Conservation (phyloP, 768 basidiomycete genomes). For the Tulasnella sp. region DNA sequence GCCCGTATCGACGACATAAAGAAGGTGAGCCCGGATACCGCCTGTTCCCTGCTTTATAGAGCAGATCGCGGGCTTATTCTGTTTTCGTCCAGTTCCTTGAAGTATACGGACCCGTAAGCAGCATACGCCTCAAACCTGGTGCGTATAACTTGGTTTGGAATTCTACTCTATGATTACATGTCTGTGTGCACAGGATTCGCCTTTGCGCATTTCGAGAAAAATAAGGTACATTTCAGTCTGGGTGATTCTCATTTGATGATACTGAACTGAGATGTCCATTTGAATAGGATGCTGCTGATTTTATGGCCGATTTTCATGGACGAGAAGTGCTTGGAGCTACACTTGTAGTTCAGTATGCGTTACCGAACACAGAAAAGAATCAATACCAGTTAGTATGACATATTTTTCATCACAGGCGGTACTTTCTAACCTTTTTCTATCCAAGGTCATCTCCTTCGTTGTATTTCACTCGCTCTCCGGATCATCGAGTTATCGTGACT, state of each 20-base stretch:
- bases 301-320: not conserved
- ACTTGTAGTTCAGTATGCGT: not conserved
- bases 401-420: too few relatives aligned
- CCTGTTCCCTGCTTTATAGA: not conserved
- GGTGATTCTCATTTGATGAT: not conserved
- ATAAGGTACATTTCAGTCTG: not conserved
- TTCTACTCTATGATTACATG: not conserved
- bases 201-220: not conserved
- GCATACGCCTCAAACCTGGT: not conserved
- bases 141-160: not conserved
- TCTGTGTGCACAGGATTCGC: not conserved
- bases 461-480: not conserved
- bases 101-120: not conserved
- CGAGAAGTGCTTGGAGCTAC: not conserved
- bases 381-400: too few relatives aligned
- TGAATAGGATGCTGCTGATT: not conserved
- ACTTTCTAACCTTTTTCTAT: not conserved
- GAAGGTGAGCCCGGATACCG: not conserved
- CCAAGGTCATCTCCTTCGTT: too few relatives aligned
- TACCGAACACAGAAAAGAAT: not conserved
- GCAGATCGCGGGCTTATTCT: not conserved
- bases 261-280: not conserved
- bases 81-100: not conserved
- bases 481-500: not conserved
- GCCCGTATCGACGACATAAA: not conserved